Evolutionary conservation across 768 basidiomycete species (phyloP).

Genomic region (Pulveroboletus sp.): DNA sequence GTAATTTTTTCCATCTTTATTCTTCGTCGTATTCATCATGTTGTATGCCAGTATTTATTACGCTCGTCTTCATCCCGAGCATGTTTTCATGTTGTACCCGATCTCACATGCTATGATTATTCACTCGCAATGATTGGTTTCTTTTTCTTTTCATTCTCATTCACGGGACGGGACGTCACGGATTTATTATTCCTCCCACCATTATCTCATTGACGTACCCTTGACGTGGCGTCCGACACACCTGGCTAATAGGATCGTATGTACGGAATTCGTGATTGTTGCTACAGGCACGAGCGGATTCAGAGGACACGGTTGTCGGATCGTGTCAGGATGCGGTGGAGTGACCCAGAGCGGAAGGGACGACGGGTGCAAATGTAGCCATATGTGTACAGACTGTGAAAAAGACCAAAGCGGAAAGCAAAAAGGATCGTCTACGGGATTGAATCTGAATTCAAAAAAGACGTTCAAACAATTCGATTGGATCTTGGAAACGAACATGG

Average conservation of each 20-base stretch:
- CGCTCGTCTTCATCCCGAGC: neutral
- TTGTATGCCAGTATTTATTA: conserved; percentile 16
- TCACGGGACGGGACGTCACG: neutral
- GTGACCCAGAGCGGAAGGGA: neutral
- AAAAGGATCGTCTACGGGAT: neutral
- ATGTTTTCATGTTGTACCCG: neutral
- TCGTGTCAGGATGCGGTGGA: neutral
- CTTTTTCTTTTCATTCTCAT: neutral
- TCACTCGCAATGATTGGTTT: neutral
- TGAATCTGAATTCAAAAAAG: neutral
- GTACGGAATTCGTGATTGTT: neutral
- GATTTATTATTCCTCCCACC: conserved; percentile 1
- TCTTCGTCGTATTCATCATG: conserved; percentile 2
- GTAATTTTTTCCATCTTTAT: neutral
- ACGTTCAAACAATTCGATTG: neutral
- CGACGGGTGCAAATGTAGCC: neutral
- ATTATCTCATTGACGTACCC: neutral
- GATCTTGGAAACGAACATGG: no score
- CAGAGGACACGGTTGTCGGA: neutral
- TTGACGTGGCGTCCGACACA: neutral
- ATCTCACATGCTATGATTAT: conserved; percentile 2
- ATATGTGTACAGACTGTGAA: neutral
- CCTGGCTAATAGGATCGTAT: neutral
- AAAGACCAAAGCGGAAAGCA: neutral
- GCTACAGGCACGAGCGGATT: neutral